Evolutionary conservation across 768 basidiomycete species (phyloP).

Genomic region (Suillus subluteus): DNA sequence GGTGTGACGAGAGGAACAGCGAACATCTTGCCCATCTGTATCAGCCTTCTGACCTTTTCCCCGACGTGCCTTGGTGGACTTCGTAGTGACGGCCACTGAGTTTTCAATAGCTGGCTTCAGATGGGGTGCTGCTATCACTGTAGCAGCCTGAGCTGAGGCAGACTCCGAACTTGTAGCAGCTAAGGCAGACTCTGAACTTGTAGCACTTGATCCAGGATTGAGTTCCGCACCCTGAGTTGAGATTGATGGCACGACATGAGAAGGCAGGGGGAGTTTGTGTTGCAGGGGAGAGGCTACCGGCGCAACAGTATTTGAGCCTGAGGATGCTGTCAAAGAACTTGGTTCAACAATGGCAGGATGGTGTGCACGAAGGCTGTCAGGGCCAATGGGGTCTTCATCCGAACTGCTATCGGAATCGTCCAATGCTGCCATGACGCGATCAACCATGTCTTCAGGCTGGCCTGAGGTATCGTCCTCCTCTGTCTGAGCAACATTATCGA

Average conservation of each 20-base stretch:
- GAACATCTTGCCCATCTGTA: neutral
- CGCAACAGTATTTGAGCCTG: neutral
- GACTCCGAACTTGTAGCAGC: too few relatives aligned
- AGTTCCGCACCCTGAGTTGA: neutral
- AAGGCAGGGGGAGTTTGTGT: neutral
- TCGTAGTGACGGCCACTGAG: neutral
- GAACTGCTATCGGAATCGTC: neutral
- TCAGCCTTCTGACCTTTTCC: neutral
- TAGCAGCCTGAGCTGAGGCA: too few relatives aligned
- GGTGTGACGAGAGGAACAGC: neutral
- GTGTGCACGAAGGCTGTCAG: neutral
- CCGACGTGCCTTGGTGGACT: neutral
- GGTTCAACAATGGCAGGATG: neutral
- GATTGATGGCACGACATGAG: neutral
- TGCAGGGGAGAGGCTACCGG: neutral
- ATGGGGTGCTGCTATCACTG: neutral
- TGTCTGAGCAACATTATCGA: neutral
- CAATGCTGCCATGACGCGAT: neutral
- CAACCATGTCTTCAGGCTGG: neutral
- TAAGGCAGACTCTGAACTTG: neutral
- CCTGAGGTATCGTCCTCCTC: neutral
- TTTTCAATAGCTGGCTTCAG: neutral
- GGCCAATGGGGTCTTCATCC: neutral
- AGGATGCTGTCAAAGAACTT: neutral
- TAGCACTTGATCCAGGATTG: neutral